These are phyloP conservation scores for Vachellia collinsii DNA, from an alignment of 306 rosid genomes.

Conservation along the genomic window DNA sequence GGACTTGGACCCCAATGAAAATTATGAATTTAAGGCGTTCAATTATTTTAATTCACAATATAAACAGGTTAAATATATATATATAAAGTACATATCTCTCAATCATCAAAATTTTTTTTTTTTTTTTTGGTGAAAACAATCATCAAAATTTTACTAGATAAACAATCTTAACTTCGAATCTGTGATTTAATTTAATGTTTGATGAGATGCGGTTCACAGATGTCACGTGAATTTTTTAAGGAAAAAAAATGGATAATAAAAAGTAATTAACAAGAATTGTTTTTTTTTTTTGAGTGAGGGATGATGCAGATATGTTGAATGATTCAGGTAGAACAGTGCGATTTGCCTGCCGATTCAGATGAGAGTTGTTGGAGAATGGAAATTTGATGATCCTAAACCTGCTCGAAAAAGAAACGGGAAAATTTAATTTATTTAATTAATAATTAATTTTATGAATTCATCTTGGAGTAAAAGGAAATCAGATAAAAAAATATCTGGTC, in stretches of 20 bases:
- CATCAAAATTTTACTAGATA: not conserved
- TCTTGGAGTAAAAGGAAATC: not conserved
- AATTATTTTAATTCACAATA: not conserved
- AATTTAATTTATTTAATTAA: too few relatives aligned
- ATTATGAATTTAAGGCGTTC: not conserved
- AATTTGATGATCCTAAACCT: slow-evolving; percentile 7
- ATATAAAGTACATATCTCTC: too few relatives aligned
- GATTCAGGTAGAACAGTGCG: not conserved
- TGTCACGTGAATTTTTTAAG: not conserved
- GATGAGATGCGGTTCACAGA: not conserved
- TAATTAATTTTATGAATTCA: not conserved
- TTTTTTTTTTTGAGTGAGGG: too few relatives aligned
- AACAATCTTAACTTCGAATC: not conserved
- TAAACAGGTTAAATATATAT: too few relatives aligned
- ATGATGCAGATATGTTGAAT: not conserved
- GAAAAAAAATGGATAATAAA: not conserved
- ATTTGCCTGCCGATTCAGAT: not conserved
- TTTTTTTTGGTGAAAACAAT: too few relatives aligned
- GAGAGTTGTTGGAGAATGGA: slow-evolving; percentile 15
- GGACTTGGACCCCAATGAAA: not conserved
- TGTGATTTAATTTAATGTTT: not conserved
- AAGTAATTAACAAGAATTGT: not conserved
- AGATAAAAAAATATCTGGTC: not conserved
- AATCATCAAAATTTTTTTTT: too few relatives aligned
- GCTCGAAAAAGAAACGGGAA: not conserved